Percentiles rank a stretch among this genome's conserved stretches.
Conservation (phyloP, 257 asterid species). For the Paraleonurus japonicus region DNA sequence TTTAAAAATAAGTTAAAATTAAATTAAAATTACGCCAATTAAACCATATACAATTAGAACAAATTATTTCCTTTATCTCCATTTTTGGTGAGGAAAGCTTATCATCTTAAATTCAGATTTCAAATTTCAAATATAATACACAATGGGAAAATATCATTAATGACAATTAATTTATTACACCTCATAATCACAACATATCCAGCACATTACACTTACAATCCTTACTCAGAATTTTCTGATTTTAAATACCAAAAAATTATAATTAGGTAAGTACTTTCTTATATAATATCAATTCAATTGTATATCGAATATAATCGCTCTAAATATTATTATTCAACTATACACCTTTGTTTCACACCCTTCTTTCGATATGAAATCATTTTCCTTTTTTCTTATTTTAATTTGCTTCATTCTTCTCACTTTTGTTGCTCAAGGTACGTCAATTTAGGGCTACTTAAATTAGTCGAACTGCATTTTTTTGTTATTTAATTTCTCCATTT, state of each 20-base stretch:
- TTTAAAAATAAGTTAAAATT: no score
- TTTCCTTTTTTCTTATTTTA: not conserved
- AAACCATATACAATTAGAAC: no score
- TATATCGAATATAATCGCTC: not conserved
- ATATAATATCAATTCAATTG: not conserved
- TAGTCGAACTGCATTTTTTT: not conserved
- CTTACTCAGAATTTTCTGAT: not conserved
- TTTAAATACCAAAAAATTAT: no score
- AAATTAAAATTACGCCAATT: no score
- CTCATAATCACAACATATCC: not conserved
- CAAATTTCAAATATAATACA: not conserved
- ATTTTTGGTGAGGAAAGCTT: not conserved
- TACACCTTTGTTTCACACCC: not conserved
- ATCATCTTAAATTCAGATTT: not conserved
- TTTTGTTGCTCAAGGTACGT: slow-evolving; percentile 2
- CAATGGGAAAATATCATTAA: not conserved
- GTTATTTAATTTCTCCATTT: not conserved
- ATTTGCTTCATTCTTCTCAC: slow-evolving; percentile 13
- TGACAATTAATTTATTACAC: not conserved
- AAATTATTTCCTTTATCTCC: not conserved
- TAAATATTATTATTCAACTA: not conserved
- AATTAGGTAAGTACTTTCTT: no score
- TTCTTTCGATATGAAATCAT: not conserved
- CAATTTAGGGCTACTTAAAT: not conserved
- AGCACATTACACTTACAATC: not conserved